Evolutionary conservation across 805 yeast species (phyloP), one percentile per base, ranked within the genome.

Genomic region (Candida easanensis): DNA sequence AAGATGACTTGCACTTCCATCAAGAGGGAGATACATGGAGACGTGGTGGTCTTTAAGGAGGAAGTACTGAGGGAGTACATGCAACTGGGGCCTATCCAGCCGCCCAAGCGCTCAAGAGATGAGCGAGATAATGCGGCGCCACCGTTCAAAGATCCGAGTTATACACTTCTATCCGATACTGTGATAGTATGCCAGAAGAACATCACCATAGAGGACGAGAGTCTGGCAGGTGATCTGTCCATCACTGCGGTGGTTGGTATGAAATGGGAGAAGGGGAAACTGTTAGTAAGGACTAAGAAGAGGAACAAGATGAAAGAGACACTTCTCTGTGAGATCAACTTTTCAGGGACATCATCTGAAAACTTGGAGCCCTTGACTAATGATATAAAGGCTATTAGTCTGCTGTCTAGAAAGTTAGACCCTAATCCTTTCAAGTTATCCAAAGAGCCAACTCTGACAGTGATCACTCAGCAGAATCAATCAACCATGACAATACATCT

Each of bases 261-360:
- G 27, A 42, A 34, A 37, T n/a, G 21, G 14, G 38, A 20, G 6
- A 40, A 36, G 14, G 26, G 28, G 3, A 9, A 27, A 2, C 21
- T 46, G 13, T 36, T 28, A 6, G 10, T 49, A 6, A 37, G 39
- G n/a, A 41, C 50, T 2, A 46, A 39, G 42, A 49, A 49, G 40
- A 33, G 48, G 14, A 43, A 41, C 39, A 42, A 39, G 30, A 26
- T 46, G 45, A 27, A 33, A 11, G 48, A 46, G 13, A 38, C 41
- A 18, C 41, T 28, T 2, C 23, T 49, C 9, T 36, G 35, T 3
- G 22, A 28, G 16, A 15, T 49, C 15, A 16, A 11, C 22, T 22
- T 46, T 5, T 17, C 37, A 8, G 36, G 31, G 16, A 15, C 18
- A n/a, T 16, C 27, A 1, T 33, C n/a, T 2, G 28, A 23, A 3